Evolutionary conservation across 2,329 filamentous ascomycete genomes (phyloP).

Genomic region (Penicillium capsulatum): DNA sequence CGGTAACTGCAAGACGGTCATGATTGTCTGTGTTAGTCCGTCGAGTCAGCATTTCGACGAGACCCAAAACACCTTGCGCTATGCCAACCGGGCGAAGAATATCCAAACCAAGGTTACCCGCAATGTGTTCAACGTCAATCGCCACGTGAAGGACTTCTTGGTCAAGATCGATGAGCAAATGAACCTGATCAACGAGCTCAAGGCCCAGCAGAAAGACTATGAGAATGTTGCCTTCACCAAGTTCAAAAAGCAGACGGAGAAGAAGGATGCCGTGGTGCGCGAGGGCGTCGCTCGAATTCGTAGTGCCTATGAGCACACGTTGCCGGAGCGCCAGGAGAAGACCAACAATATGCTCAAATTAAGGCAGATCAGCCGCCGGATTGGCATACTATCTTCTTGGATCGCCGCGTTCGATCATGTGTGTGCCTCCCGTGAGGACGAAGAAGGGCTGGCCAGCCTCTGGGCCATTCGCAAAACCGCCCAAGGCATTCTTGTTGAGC

Average conservation of each 20-base stretch:
- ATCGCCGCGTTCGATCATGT: slow-evolving; percentile 84
- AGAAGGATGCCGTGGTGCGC: slow-evolving; percentile 67
- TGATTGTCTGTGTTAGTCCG: slow-evolving; percentile 98
- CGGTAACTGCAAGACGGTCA: slow-evolving; percentile 97
- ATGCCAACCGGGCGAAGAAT: slow-evolving; percentile 97
- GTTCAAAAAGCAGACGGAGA: slow-evolving; percentile 85
- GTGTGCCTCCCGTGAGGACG: slow-evolving; percentile 66
- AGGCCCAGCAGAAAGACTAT: slow-evolving; percentile 84
- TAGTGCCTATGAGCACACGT: slow-evolving; percentile 75
- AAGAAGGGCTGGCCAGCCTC: slow-evolving; percentile 63
- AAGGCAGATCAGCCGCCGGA: slow-evolving; percentile 76
- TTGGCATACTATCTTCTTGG: slow-evolving; percentile 84
- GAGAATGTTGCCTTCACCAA: slow-evolving; percentile 79
- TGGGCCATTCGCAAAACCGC: slow-evolving; percentile 79
- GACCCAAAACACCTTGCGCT: slow-evolving; percentile 94
- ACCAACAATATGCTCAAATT: slow-evolving; percentile 75
- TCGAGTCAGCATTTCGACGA: slow-evolving; percentile 97
- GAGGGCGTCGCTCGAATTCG: slow-evolving; percentile 80
- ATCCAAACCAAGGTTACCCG: slow-evolving; percentile 99
- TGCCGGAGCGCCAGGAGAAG: slow-evolving; percentile 72
- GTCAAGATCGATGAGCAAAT: slow-evolving; percentile 99
- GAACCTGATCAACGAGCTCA: slow-evolving; percentile 91
- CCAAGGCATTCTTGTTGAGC: slow-evolving; percentile 78
- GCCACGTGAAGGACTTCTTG: slow-evolving; percentile 97
- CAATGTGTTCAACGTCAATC: slow-evolving; percentile 98